A percentile compares a stretch with the other conserved stretches of the same genome.
phyloP scores from a whole-genome alignment of 2,329 filamentous ascomycete species.

The Penicillium rolfsii region DNA sequence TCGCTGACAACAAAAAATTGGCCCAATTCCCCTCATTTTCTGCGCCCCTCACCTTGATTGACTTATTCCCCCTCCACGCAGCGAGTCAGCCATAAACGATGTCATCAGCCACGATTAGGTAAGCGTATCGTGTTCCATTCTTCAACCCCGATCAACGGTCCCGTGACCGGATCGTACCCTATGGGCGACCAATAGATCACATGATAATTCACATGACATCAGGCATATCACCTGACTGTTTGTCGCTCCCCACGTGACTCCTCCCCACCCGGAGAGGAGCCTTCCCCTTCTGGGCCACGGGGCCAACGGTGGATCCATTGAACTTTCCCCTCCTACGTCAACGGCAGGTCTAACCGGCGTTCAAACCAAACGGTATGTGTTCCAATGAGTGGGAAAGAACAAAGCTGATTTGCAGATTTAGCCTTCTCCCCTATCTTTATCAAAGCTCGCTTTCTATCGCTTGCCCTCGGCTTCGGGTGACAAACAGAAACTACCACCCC shows the following conservation, averaged over 20 bases:
- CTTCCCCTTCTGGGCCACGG: not conserved
- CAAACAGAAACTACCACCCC: conserved; percentile 31
- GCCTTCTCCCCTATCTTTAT: not conserved
- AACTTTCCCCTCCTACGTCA: not conserved
- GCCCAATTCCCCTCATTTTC: conserved; percentile 7
- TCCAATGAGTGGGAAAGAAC: not conserved
- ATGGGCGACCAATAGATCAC: conserved; percentile 11
- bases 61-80: conserved; percentile 2
- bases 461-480: conserved; percentile 37
- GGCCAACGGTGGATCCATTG: not conserved
- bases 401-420: conserved; percentile 4
- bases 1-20: conserved; percentile 5
- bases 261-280: not conserved
- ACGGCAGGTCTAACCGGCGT: conserved; percentile 22
- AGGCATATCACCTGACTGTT: not conserved
- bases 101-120: conserved; percentile 8
- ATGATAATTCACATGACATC: conserved; percentile 5
- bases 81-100: not conserved
- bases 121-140: not conserved
- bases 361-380: conserved; percentile 4
- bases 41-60: not conserved
- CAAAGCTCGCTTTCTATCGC: conserved; percentile 39
- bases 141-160: not conserved
- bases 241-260: not conserved
- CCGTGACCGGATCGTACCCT: conserved; percentile 16